Percentiles rank a stretch among this genome's conserved stretches.
phyloP scores from a whole-genome alignment of 352 stramenopile species.

The Globisporangium megalacanthum region DNA sequence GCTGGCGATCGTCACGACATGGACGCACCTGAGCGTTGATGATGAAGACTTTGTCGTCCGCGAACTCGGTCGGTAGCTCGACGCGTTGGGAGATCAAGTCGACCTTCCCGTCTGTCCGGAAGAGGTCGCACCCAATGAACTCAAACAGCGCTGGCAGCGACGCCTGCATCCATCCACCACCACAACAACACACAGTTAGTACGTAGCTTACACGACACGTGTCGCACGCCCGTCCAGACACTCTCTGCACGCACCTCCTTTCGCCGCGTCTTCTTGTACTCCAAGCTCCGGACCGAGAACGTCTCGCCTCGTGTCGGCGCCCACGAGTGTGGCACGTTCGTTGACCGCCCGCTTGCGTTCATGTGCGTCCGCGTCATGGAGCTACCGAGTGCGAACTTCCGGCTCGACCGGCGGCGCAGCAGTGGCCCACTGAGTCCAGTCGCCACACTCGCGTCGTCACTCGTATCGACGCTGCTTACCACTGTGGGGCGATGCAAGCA shows the following conservation, averaged over 20 bases:
- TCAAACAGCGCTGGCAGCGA: conserved; percentile 64
- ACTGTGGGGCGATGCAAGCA: conserved; percentile 37
- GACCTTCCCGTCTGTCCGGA: conserved; percentile 64
- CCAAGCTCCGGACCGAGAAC: conserved; percentile 61
- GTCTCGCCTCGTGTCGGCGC: conserved; percentile 44
- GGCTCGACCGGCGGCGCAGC: conserved; percentile 6
- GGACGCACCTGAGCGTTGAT: conserved; percentile 69
- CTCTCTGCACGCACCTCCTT: conserved; percentile 48
- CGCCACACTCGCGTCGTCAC: background rate
- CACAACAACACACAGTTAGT: background rate
- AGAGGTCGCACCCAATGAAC: conserved; percentile 69
- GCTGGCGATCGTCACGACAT: background rate
- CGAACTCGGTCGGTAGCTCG: conserved; percentile 48
- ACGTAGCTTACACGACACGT: no score
- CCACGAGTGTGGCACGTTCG: conserved; percentile 52
- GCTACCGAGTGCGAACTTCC: conserved; percentile 47
- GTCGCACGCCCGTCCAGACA: no score
- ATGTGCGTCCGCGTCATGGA: conserved; percentile 51
- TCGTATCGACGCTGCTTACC: background rate
- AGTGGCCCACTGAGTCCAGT: background rate
- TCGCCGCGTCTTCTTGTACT: conserved; percentile 81
- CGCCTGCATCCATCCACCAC: conserved; percentile 23
- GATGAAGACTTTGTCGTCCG: conserved; percentile 63
- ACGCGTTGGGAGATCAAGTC: conserved; percentile 75
- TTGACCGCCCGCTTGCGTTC: conserved; percentile 38